These are phyloP conservation scores for Fusarium sp. DNA, from an alignment of 2,329 filamentous ascomycete genomes.

Conservation along the genomic window DNA sequence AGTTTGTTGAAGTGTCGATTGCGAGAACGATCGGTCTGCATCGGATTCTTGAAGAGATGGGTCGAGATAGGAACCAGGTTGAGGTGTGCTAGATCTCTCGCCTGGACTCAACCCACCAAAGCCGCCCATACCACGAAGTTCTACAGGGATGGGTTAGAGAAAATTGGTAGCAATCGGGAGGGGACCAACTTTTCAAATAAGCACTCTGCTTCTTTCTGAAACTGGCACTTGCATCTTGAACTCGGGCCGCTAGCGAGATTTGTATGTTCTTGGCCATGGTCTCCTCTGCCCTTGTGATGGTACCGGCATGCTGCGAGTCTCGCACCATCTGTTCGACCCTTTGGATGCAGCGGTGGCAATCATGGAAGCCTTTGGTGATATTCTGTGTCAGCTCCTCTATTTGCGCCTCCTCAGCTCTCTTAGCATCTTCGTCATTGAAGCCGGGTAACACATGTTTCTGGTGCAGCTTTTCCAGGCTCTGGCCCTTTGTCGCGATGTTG, in stretches of 20 bases:
- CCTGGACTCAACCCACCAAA: slow-evolving; percentile 62
- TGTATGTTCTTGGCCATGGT: slow-evolving; percentile 97
- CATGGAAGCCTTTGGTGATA: slow-evolving; percentile 89
- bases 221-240: slow-evolving; percentile 90
- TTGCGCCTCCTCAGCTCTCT: slow-evolving; percentile 86
- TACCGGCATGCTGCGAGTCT: slow-evolving; percentile 79
- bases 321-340: slow-evolving; percentile 88
- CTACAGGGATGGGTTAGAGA: slow-evolving; percentile 57
- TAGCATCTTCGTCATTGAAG: slow-evolving; percentile 94
- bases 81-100: slow-evolving; percentile 68
- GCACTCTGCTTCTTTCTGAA: slow-evolving; percentile 98
- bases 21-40: slow-evolving; percentile 91
- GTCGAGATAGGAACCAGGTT: slow-evolving; percentile 74
- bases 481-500: slow-evolving; percentile 84
- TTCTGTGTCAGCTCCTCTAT: slow-evolving; percentile 92
- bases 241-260: slow-evolving; percentile 86
- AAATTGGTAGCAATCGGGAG: neutral
- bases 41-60: slow-evolving; percentile 94
- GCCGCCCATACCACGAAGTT: slow-evolving; percentile 79
- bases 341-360: slow-evolving; percentile 90
- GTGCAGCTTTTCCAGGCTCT: slow-evolving; percentile 89
- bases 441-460: slow-evolving; percentile 97
- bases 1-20: slow-evolving; percentile 87
- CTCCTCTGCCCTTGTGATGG: slow-evolving; percentile 85
- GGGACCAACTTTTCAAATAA: slow-evolving; percentile 84